Conservation (phyloP, 2,329 filamentous ascomycete genomes). For the Penicillium sp. region DNA sequence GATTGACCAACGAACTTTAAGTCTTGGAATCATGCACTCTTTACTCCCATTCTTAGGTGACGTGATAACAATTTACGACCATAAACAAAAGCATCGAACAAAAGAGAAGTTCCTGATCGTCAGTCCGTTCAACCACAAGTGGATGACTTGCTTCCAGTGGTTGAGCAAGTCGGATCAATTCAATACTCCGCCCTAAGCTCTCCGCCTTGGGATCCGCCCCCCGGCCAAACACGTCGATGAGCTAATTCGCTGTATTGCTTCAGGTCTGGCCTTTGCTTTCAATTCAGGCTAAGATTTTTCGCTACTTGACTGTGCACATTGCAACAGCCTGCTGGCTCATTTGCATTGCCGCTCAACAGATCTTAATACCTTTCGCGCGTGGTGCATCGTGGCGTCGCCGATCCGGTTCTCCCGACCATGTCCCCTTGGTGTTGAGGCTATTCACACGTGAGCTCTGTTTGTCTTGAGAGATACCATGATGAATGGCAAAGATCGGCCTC, state of each 20-base stretch:
- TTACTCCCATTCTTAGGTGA: too few species aligned
- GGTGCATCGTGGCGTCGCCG: conserved; percentile 14
- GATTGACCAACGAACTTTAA: too few species aligned
- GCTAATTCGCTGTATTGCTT: conserved; percentile 9
- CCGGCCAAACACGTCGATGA: conserved; percentile 21
- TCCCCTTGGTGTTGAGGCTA: conserved; percentile 29
- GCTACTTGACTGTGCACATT: conserved; percentile 4
- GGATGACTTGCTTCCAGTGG: background rate
- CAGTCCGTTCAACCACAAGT: background rate
- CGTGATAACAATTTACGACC: too few species aligned
- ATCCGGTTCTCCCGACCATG: conserved; percentile 30
- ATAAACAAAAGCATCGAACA: too few species aligned
- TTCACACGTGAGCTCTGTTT: conserved; percentile 27
- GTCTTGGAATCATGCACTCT: too few species aligned
- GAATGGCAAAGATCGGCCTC: conserved; percentile 38
- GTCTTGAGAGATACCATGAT: conserved; percentile 28
- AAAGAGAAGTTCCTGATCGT: background rate
- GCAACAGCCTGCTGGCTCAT: background rate
- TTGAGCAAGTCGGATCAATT: conserved; percentile 16
- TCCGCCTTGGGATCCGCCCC: conserved; percentile 28
- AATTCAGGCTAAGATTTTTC: conserved; percentile 6
- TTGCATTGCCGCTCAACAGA: background rate
- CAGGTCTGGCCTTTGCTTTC: conserved; percentile 16
- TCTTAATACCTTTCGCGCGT: conserved; percentile 9
- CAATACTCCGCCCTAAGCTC: conserved; percentile 27